Evolutionary conservation across 78 protist genomes (phyloP).

Genomic region (Dictyostelium capitatum): DNA sequence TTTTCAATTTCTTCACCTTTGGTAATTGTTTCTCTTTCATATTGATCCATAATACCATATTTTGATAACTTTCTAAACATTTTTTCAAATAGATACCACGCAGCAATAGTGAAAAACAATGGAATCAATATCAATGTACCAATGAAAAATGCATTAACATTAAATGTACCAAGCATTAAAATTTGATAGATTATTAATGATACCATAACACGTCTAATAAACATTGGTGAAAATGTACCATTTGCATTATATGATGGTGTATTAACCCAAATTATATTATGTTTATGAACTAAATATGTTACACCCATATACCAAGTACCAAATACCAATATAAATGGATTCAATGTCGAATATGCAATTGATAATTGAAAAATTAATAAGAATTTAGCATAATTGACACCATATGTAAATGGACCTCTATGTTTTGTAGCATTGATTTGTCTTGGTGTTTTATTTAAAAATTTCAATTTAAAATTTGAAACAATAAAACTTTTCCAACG

Average conservation of each 20-base stretch:
- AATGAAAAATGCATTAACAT: conserved; percentile 39
- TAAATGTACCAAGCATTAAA: conserved; percentile 80
- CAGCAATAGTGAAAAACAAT: background rate
- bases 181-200: conserved; percentile 73
- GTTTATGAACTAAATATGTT: conserved; percentile 51
- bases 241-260: conserved; percentile 64
- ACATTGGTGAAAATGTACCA: conserved; percentile 31
- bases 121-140: conserved; percentile 38
- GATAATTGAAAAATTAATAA: conserved; percentile 34
- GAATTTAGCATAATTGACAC: conserved; percentile 36
- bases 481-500: conserved; percentile 26
- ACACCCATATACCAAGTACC: conserved; percentile 62
- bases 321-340: conserved; percentile 75
- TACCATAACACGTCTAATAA: conserved; percentile 20
- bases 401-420: conserved; percentile 20
- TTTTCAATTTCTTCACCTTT: background rate
- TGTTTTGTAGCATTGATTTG: conserved; percentile 16
- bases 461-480: conserved; percentile 6
- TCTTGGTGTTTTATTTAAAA: conserved; percentile 34
- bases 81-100: conserved; percentile 1
- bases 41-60: conserved; percentile 49
- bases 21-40: background rate
- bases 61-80: conserved; percentile 4
- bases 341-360: conserved; percentile 60
- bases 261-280: conserved; percentile 69